Evolutionary conservation across 2,329 filamentous ascomycete species (phyloP), one percentile per base, ranked within the genome.

Genomic region (Rhytidhysteron rufulum): DNA sequence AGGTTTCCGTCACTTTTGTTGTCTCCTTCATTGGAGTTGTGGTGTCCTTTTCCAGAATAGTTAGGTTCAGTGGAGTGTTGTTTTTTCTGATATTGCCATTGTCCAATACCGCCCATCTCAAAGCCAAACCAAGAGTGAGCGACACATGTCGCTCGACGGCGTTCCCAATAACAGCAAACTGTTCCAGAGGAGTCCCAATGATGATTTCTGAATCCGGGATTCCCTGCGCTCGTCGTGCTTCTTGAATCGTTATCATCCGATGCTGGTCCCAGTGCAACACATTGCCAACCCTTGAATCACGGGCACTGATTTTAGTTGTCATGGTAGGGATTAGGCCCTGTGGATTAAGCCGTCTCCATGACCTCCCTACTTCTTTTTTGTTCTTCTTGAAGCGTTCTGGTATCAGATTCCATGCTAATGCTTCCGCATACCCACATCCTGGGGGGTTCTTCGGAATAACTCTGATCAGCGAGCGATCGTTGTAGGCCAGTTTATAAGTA

Each of bases 101-200:
- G 17, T 7, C 31, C 31, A 32, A 32, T 9, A 9, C 80, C 0
- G 83, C 83, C 45, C 83, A 74, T 6, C 82, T 70, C 10, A 89
- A 65, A 8, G 73, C 69, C 4, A 86, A 54, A 0, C 87, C 87
- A 1, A 89, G 58, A 0, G 80, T 79, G 15, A 88, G 62, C 0
- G 85, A 78, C 1, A 87, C 77, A 18, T 79, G 77, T 7, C 86
- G 70, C 3, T 86, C 79, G 0, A 94, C 87, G 20, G 82, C 86
- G 59, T 94, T 94, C 0, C 88, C 88, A 0, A 90, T 71, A 16
- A 87, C 78, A 40, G 73, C 77, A 67, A 78, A 82, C 54, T 87
- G 82, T 2, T 80, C 67, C 0, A 27, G 8, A 0, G 73, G 59
- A 0, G 39, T 53, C 0, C 86, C 86, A 1, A 90, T 60, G 1